Base-by-base conservation (phyloP, 495 filamentous ascomycete species). In the Recurvomyces mirabilis region DNA sequence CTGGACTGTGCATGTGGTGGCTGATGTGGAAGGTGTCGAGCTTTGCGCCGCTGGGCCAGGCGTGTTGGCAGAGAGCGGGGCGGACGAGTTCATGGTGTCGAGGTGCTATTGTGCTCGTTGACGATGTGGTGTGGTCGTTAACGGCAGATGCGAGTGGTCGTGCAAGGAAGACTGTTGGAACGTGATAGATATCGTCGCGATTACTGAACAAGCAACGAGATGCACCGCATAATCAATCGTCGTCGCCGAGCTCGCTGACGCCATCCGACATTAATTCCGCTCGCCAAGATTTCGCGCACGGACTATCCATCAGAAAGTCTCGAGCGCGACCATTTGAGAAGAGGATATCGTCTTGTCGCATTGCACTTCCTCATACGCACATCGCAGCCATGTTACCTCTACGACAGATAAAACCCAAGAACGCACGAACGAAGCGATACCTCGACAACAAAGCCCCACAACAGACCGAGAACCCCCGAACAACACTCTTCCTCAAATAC, bases 381-480 rank as follows among this genome's bases (percentile, higher is more conserved):
- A n/a, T n/a, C n/a, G n/a, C n/a, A n/a, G n/a, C n/a, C n/a, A n/a
- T n/a, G n/a, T n/a, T 53, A 6, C 38, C 43, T 2, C 22, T 54
- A 11, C 51, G 45, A 5, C 18, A 54, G 30, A 42, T 54, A 59
- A 91, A 93, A 75, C 87, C 91, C 48, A 80, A 82, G 53, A 95
- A 85, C 61, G 87, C 88, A 44, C 87, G 91, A 71, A 89, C 85
- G 30, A 93, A 89, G 71, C 81, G 91, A 43, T 84, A 82, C 38
- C 78, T 94, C 56, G 91, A 93, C 60, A 84, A 88, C 63, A 79
- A 81, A 51, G 87, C 79, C 49, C 84, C 93, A n/a, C 93, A 94
- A 62, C 63, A 73, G 39, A 68, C 79, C 62, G 91, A 98, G 68
- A 84, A 88, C 61, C 74, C 84, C 38, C 94, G 94, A 67, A 81